A percentile compares a stretch with the other conserved stretches of the same genome.
phyloP scores from a whole-genome alignment of 176 grass and related monocot genomes.

The Dactylis glomerata region DNA sequence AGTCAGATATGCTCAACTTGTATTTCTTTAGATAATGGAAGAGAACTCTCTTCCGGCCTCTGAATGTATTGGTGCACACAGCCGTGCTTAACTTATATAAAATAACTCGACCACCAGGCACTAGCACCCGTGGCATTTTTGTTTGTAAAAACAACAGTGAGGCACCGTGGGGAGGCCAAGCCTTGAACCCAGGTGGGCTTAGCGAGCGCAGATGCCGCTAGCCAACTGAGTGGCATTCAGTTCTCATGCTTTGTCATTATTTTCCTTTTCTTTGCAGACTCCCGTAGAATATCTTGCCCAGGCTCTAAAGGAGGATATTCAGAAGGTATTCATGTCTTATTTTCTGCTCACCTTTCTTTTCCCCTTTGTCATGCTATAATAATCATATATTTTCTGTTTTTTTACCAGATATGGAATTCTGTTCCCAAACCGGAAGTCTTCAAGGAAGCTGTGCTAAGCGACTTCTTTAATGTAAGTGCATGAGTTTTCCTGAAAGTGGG shows the following conservation, averaged over 20 bases:
- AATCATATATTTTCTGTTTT: conserved; percentile 11
- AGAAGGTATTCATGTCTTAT: conserved; percentile 52
- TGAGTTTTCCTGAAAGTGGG: conserved; percentile 26
- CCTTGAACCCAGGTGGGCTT: neutral
- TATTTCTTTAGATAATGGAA: conserved; percentile 18
- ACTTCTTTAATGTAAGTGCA: conserved; percentile 88
- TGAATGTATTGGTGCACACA: neutral
- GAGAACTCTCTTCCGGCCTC: neutral
- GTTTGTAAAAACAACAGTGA: neutral
- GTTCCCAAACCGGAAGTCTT: conserved; percentile 77
- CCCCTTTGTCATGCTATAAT: conserved; percentile 11
- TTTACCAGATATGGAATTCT: conserved; percentile 77
- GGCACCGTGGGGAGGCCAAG: neutral
- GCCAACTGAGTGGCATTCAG: neutral
- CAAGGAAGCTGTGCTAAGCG: conserved; percentile 72
- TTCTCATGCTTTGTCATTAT: conserved; percentile 18
- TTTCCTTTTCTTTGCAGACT: conserved; percentile 45
- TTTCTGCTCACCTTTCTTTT: conserved; percentile 21
- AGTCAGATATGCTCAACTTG: neutral
- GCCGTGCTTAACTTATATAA: neutral
- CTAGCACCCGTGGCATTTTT: neutral
- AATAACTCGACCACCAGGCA: neutral
- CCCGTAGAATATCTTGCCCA: conserved; percentile 69
- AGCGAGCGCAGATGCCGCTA: neutral
- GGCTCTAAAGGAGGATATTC: conserved; percentile 80